A percentile compares a stretch with the other conserved stretches of the same genome.
These are phyloP conservation scores for Myriosclerotinia duriaeana DNA, from an alignment of 2,329 filamentous ascomycete species.

Conservation along the genomic window DNA sequence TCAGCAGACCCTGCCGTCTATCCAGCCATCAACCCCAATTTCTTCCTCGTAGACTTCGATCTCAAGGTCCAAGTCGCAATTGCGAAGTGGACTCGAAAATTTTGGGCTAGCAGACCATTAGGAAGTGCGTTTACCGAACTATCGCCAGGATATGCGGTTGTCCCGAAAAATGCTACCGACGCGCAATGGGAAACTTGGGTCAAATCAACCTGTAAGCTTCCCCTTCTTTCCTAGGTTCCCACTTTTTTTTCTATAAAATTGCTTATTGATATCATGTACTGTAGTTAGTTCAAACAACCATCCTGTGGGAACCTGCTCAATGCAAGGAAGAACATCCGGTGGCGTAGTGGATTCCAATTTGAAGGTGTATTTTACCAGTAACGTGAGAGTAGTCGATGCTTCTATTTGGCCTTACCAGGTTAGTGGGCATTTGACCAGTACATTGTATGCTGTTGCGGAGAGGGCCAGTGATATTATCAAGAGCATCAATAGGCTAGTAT, in stretches of 20 bases:
- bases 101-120: constrained; percentile 23
- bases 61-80: constrained; percentile 37
- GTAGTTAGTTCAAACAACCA: constrained; percentile 26
- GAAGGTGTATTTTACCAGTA: constrained; percentile 30
- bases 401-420: constrained; percentile 28
- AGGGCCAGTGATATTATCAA: constrained; percentile 30
- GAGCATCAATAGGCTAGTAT: background rate
- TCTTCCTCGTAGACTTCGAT: constrained; percentile 47
- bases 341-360: constrained; percentile 31
- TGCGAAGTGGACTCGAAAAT: constrained; percentile 26
- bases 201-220: constrained; percentile 24
- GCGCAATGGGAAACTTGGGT: constrained; percentile 24
- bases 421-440: constrained; percentile 29
- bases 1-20: constrained; percentile 42
- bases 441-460: constrained; percentile 32
- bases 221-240: background rate
- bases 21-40: constrained; percentile 47
- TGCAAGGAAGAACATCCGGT: constrained; percentile 27
- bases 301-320: constrained; percentile 31
- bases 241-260: background rate
- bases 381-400: constrained; percentile 32
- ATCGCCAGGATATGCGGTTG: constrained; percentile 20
- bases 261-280: background rate
- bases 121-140: constrained; percentile 15
- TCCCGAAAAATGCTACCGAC: constrained; percentile 27